These are phyloP conservation scores for Plenodomus biglobosus DNA, from an alignment of 2,329 filamentous ascomycete genomes.

Conservation along the genomic window DNA sequence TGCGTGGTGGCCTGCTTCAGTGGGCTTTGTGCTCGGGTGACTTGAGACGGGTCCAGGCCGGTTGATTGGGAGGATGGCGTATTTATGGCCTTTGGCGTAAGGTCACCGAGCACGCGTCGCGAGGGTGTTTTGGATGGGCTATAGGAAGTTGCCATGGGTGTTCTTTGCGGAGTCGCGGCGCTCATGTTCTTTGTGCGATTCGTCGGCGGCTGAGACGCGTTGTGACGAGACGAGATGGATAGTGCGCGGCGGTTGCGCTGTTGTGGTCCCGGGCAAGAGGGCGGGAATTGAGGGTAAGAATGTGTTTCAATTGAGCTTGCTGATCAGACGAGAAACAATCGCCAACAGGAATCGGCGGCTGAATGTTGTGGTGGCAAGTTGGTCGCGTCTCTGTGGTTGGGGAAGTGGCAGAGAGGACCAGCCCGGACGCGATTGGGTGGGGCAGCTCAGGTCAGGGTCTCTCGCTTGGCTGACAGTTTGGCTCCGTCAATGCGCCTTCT, in stretches of 20 bases:
- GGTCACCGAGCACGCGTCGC: slow-evolving; percentile 40
- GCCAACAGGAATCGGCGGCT: slow-evolving; percentile 2
- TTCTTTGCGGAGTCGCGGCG: slow-evolving; percentile 25
- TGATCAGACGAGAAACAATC: slow-evolving; percentile 1
- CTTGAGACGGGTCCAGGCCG: slow-evolving; percentile 22
- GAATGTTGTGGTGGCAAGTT: slow-evolving; percentile 21
- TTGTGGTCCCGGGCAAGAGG: neutral
- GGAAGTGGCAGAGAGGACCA: slow-evolving; percentile 20
- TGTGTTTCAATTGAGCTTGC: slow-evolving; percentile 3
- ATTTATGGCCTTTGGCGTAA: slow-evolving; percentile 40
- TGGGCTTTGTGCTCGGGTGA: slow-evolving; percentile 34
- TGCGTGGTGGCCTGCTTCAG: slow-evolving; percentile 37
- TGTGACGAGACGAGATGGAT: slow-evolving; percentile 9
- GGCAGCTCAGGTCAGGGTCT: slow-evolving; percentile 17
- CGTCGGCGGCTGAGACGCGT: slow-evolving; percentile 23
- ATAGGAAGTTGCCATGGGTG: slow-evolving; percentile 26
- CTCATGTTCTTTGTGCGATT: slow-evolving; percentile 20
- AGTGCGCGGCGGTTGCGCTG: neutral
- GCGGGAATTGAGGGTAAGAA: slow-evolving; percentile 5
- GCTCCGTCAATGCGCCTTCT: neutral
- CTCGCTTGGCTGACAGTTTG: slow-evolving; percentile 1
- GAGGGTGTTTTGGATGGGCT: slow-evolving; percentile 34
- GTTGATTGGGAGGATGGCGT: slow-evolving; percentile 32
- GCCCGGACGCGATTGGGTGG: slow-evolving; percentile 17
- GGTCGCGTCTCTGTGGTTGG: slow-evolving; percentile 27